Evolutionary conservation across 768 basidiomycete species (phyloP).

Genomic region (Phylloporus arenicola): DNA sequence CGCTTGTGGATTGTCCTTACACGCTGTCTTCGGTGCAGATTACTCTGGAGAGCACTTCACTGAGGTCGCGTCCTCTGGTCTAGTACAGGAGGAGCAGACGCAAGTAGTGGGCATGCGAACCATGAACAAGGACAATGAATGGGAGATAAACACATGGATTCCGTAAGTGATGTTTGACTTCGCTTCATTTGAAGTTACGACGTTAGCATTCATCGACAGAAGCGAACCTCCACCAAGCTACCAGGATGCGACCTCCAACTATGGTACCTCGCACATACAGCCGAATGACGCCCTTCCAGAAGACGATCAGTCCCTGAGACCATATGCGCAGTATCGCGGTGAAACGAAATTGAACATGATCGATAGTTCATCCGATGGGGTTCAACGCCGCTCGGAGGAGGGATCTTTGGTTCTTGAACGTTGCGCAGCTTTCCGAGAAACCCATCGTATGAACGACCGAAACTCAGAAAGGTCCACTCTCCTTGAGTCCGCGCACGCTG

Average conservation of each 20-base stretch:
- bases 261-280: background rate
- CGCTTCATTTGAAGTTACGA: background rate
- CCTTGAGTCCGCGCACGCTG: background rate
- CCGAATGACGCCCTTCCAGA: background rate
- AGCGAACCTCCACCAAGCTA: constrained; percentile 14
- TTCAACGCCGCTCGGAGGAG: background rate
- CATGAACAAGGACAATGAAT: background rate
- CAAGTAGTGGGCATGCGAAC: background rate
- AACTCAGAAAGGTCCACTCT: background rate
- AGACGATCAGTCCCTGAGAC: background rate
- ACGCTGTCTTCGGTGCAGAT: background rate
- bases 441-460: background rate
- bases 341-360: background rate
- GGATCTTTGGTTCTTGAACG: background rate
- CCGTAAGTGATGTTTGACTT: constrained; percentile 3
- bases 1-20: background rate
- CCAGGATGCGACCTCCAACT: constrained; percentile 1
- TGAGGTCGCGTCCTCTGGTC: background rate
- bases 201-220: background rate
- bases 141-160: background rate
- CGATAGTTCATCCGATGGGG: background rate
- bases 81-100: background rate
- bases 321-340: background rate
- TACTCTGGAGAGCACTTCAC: too few species aligned
- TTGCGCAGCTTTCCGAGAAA: background rate